Percentiles rank a stretch among this genome's conserved stretches.
phyloP scores from a whole-genome alignment of 2,329 filamentous ascomycete genomes.

The Cladosporium sphaerospermum region DNA sequence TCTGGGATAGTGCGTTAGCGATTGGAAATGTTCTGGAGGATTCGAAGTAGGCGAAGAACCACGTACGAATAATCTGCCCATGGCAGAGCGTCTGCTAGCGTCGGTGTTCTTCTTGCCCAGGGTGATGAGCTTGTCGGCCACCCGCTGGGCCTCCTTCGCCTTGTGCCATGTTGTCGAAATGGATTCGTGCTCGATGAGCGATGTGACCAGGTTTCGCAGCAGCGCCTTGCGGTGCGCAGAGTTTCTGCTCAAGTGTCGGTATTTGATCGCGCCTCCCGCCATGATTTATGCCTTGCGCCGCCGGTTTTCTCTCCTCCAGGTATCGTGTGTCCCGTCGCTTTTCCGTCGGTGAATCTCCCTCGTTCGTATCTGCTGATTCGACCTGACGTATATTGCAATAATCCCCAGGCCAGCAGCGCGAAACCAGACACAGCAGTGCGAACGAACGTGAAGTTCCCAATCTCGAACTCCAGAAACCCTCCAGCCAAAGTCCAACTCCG shows the following conservation, averaged over 20 bases:
- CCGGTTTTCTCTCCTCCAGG: not conserved
- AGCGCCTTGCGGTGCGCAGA: conserved; percentile 87
- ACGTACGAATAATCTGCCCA: conserved; percentile 68
- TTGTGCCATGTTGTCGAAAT: conserved; percentile 95
- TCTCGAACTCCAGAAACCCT: no score
- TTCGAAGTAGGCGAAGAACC: no score
- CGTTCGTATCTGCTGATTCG: no score
- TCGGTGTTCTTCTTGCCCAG: conserved; percentile 89
- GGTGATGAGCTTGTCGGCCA: conserved; percentile 92
- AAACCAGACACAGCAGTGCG: no score
- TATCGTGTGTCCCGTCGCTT: not conserved
- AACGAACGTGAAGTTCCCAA: no score
- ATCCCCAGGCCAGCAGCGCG: no score
- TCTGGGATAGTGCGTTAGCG: conserved; percentile 41
- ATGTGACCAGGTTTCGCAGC: conserved; percentile 91
- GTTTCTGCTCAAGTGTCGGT: conserved; percentile 77
- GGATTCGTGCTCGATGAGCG: conserved; percentile 85
- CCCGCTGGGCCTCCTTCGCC: conserved; percentile 89
- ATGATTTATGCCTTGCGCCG: conserved; percentile 43
- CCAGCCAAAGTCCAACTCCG: not conserved
- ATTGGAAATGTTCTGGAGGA: not conserved
- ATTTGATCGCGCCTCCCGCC: conserved; percentile 82
- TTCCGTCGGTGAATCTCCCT: no score
- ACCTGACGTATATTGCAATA: no score
- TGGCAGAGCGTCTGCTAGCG: conserved; percentile 67